Percentiles rank a stretch among this genome's conserved stretches.
Conservation (phyloP, 1,284 basidiomycete species). For the Phylloboletellus chloephorus region DNA sequence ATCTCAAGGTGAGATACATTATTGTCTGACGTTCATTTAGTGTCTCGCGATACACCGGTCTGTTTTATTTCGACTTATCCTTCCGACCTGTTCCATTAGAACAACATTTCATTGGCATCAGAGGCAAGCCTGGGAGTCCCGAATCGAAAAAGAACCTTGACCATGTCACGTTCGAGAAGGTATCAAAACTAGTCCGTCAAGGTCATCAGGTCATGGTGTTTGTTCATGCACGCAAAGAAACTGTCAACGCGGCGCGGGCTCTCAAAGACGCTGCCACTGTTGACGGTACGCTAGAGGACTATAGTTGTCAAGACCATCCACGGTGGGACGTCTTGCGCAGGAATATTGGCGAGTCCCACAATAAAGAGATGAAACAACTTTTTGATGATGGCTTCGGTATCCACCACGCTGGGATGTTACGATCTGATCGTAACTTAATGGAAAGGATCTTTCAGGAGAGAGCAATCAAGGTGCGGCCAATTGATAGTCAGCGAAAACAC, state of each 20-base stretch:
- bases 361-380: slow-evolving; percentile 96
- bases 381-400: slow-evolving; percentile 95
- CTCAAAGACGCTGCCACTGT: slow-evolving; percentile 76
- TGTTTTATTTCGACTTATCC: slow-evolving; percentile 98
- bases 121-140: slow-evolving; percentile 80
- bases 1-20: neutral
- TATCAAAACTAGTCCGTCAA: slow-evolving; percentile 73
- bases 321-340: slow-evolving; percentile 73
- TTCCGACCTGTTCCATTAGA: slow-evolving; percentile 97
- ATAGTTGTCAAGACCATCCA: slow-evolving; percentile 77
- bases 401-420: slow-evolving; percentile 98
- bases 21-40: slow-evolving; percentile 37
- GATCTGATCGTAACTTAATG: slow-evolving; percentile 92
- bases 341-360: slow-evolving; percentile 76
- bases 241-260: slow-evolving; percentile 88
- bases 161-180: slow-evolving; percentile 86
- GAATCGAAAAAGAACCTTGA: slow-evolving; percentile 87
- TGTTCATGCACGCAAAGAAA: slow-evolving; percentile 97
- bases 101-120: slow-evolving; percentile 95
- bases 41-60: slow-evolving; percentile 84
- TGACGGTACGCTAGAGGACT: slow-evolving; percentile 74
- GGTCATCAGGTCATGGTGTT: slow-evolving; percentile 99
- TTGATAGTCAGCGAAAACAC: neutral
- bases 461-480: slow-evolving; percentile 74
- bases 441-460: slow-evolving; percentile 91